Conservation (phyloP, 306 rosid genomes). For the Cucumis sativus region DNA sequence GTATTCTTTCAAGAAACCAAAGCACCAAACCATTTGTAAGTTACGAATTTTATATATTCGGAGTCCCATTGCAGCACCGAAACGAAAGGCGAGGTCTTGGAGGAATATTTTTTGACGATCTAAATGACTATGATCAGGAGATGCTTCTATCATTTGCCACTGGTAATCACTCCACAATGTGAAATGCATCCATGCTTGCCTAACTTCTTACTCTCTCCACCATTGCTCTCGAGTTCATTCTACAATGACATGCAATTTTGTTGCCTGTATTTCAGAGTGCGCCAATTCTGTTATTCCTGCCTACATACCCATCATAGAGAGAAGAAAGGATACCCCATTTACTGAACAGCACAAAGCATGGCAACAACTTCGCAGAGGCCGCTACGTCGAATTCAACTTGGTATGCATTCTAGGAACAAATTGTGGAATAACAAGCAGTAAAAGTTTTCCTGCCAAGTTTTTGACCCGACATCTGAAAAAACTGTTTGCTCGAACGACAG, state of each 20-base stretch:
- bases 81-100: slow-evolving; percentile 94
- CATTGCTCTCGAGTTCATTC: not conserved
- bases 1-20: not conserved
- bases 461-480: not conserved
- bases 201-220: not conserved
- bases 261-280: slow-evolving; percentile 53
- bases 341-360: slow-evolving; percentile 78
- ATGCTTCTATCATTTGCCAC: slow-evolving; percentile 96
- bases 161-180: slow-evolving; percentile 37
- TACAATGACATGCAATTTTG: not conserved
- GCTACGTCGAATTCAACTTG: slow-evolving; percentile 93
- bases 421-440: not conserved
- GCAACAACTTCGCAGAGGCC: slow-evolving; percentile 95
- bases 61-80: slow-evolving; percentile 61
- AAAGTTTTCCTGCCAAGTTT: not conserved
- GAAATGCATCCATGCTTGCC: not conserved
- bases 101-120: slow-evolving; percentile 92
- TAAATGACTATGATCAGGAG: slow-evolving; percentile 92
- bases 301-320: slow-evolving; percentile 82
- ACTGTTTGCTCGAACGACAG: slow-evolving; percentile 20
- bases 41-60: slow-evolving; percentile 1
- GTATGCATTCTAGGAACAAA: slow-evolving; percentile 21
- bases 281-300: slow-evolving; percentile 91
- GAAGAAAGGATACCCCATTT: slow-evolving; percentile 68
- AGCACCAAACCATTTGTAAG: not conserved